A percentile compares a stretch with the other conserved stretches of the same genome.
These are phyloP conservation scores for Lepraria neglecta DNA, from an alignment of 495 filamentous ascomycete species.

Conservation along the genomic window DNA sequence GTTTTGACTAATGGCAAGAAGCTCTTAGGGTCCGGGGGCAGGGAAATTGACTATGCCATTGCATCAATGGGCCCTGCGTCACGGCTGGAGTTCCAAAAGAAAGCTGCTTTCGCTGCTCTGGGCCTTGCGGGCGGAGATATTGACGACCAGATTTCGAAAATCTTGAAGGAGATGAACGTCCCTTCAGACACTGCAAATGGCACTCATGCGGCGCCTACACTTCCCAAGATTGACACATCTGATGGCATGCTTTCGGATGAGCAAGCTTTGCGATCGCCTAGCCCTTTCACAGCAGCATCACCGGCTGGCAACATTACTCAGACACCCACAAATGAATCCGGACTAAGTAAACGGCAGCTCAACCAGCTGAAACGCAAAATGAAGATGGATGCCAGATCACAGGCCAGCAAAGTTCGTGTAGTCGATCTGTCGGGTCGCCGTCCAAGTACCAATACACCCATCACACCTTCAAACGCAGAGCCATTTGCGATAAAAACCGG, in stretches of 20 bases:
- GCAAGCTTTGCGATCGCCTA: constrained; percentile 43
- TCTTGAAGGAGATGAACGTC: constrained; percentile 55
- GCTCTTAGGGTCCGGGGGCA: constrained; percentile 72
- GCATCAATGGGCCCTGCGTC: constrained; percentile 73
- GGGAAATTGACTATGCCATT: constrained; percentile 75
- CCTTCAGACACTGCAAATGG: constrained; percentile 37
- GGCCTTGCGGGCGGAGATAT: constrained; percentile 80
- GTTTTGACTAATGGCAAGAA: constrained; percentile 77
- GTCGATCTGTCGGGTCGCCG: constrained; percentile 73
- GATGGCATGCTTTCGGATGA: constrained; percentile 34
- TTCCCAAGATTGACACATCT: constrained; percentile 42
- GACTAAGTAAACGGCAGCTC: constrained; percentile 81
- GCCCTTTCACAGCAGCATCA: constrained; percentile 42
- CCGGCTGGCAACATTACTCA: constrained; percentile 41
- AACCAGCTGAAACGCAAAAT: constrained; percentile 91
- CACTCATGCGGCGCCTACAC: constrained; percentile 38
- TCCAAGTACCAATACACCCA: constrained; percentile 56
- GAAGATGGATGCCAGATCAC: constrained; percentile 75
- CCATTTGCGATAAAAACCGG: constrained; percentile 64
- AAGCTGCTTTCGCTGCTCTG: constrained; percentile 72
- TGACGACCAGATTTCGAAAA: constrained; percentile 67
- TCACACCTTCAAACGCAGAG: constrained; percentile 56
- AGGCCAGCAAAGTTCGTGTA: constrained; percentile 82
- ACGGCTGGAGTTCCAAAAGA: constrained; percentile 80
- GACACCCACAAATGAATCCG: constrained; percentile 57